Evolutionary conservation across 495 filamentous ascomycete species (phyloP).

Genomic region (Pseudoneurospora amorphoporcata): DNA sequence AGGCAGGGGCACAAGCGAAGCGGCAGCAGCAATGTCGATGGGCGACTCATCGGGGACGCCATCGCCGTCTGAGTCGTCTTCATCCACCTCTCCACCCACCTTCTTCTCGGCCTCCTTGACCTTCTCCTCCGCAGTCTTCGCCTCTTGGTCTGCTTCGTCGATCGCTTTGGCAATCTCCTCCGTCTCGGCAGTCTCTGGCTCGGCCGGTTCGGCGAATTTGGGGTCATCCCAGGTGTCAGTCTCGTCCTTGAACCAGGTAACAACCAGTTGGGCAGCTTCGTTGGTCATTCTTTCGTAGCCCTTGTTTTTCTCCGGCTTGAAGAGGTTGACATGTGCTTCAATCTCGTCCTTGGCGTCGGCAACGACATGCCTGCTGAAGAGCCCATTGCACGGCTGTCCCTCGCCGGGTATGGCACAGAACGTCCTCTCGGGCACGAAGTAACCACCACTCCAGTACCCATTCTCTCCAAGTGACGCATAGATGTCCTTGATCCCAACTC

Average conservation of each 20-base stretch:
- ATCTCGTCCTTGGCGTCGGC: constrained; percentile 69
- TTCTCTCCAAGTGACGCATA: constrained; percentile 38
- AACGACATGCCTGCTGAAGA: constrained; percentile 58
- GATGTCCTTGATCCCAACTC: constrained; percentile 25
- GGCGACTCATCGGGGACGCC: constrained; percentile 32
- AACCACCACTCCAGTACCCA: constrained; percentile 42
- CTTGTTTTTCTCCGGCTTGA: constrained; percentile 62
- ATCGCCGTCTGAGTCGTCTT: constrained; percentile 5
- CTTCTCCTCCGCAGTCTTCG: constrained; percentile 5
- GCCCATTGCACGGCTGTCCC: constrained; percentile 21
- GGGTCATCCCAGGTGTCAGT: constrained; percentile 30
- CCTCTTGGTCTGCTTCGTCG: constrained; percentile 15
- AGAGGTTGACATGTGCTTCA: constrained; percentile 77
- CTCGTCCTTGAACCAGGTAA: constrained; percentile 43
- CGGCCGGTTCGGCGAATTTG: constrained; percentile 24
- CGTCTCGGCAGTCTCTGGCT: constrained; percentile 23
- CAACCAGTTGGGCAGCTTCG: constrained; percentile 49
- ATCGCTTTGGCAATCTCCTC: constrained; percentile 30
- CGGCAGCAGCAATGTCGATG: constrained; percentile 37
- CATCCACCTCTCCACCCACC: constrained; percentile 3
- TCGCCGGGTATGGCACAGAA: constrained; percentile 37
- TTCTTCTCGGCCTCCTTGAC: neutral
- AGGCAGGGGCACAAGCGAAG: constrained; percentile 32
- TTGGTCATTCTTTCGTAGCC: constrained; percentile 62
- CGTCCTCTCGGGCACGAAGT: constrained; percentile 42